phyloP scores from a whole-genome alignment of 805 yeast species.

The Kuraishia borneana region DNA sequence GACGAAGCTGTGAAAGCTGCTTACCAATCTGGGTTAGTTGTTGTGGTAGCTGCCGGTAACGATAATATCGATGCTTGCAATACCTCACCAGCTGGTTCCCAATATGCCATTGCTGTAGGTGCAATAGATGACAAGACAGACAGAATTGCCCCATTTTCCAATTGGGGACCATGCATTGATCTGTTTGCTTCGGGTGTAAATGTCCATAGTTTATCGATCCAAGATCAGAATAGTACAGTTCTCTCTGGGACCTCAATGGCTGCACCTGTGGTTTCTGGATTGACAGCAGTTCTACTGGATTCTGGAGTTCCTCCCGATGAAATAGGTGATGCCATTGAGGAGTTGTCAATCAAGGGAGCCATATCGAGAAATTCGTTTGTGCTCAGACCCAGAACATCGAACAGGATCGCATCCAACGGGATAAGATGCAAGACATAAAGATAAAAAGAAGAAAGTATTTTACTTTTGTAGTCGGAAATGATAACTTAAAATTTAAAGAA shows the following conservation, averaged over 20 bases:
- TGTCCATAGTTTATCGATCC: slow-evolving; percentile 33
- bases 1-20: slow-evolving; percentile 76
- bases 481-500: slow-evolving; percentile 43
- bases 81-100: slow-evolving; percentile 80
- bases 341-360: slow-evolving; percentile 31
- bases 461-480: background rate
- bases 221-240: slow-evolving; percentile 9
- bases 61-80: slow-evolving; percentile 66
- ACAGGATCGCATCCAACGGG: slow-evolving; percentile 31
- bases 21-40: slow-evolving; percentile 52
- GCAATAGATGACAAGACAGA: slow-evolving; percentile 75
- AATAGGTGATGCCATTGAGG: slow-evolving; percentile 29
- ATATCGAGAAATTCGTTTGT: slow-evolving; percentile 35
- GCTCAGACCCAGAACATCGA: slow-evolving; percentile 47
- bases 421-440: slow-evolving; percentile 4
- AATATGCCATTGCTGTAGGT: slow-evolving; percentile 68
- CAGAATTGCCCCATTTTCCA: slow-evolving; percentile 66
- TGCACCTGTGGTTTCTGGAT: slow-evolving; percentile 63
- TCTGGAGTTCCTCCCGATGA: slow-evolving; percentile 33
- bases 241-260: slow-evolving; percentile 80
- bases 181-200: slow-evolving; percentile 74
- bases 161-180: slow-evolving; percentile 90
- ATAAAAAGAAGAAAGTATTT: background rate
- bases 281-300: slow-evolving; percentile 43
- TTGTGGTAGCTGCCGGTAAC: slow-evolving; percentile 86